Evolutionary conservation across 352 stramenopile species (phyloP), one percentile per base, ranked within the genome.

Genomic region (Globisporangium perplexum): DNA sequence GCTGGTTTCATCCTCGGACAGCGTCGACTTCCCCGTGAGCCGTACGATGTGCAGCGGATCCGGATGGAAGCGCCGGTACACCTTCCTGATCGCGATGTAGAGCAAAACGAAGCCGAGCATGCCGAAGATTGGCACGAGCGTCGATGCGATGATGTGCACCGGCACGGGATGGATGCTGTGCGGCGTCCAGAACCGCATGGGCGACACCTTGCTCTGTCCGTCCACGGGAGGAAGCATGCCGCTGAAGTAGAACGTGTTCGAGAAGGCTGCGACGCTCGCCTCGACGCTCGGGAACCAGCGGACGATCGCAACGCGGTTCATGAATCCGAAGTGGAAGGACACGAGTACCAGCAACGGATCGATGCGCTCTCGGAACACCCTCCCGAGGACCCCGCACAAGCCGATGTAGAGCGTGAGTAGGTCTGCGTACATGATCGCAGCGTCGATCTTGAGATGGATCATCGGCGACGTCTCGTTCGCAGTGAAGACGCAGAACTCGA

Each of bases 401-500:
- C 50, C 31, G 7, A 73, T 28, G 41, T 69, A 67, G n/a, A 73
- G 42, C n/a, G 65, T 69, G 4, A 69, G 22, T 10, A 67, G 38
- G 42, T 78, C 69, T 35, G 69, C 66, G 41, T 72, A 60, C 1
- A 78, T 66, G 14, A 76, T 66, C 38, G 65, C 46, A 14, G 56
- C 54, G 53, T 68, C 53, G 10, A 74, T 70, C 15, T 57, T 54
- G 2, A 75, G 54, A 1, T 65, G 47, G 15, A 68, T 62, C 5
- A 60, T 57, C 7, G 41, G 46, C 1, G 59, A 64, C 18, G 72
- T 28, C 22, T 68, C 55, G 28, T 76, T 74, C 5, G 57, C 63
- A 4, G 69, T 63, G 6, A 58, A 66, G 30, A 82, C 61, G n/a
- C 64, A 66, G 44, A 77, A 77, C 41, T 82, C 72, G 4, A 60